Conservation (phyloP, 768 basidiomycete genomes). For the Boletus tylopilopsis region DNA sequence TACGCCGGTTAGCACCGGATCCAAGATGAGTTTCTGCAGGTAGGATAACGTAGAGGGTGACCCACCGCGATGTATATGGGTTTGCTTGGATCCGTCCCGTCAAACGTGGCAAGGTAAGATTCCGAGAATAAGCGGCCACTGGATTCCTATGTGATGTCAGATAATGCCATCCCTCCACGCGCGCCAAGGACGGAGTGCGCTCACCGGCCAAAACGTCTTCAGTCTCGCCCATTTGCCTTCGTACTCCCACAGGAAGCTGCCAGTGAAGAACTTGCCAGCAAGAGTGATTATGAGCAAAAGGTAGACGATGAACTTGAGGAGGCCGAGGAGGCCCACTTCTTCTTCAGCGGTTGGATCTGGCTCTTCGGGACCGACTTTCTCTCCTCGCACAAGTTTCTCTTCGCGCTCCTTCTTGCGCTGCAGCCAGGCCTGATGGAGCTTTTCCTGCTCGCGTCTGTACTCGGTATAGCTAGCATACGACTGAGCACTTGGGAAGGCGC, state of each 20-base stretch:
- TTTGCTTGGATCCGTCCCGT: constrained; percentile 59
- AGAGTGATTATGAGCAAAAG: constrained; percentile 50
- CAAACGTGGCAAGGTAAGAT: constrained; percentile 55
- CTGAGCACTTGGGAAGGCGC: constrained; percentile 1
- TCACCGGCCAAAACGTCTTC: constrained; percentile 65
- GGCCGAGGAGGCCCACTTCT: constrained; percentile 60
- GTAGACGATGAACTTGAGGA: constrained; percentile 68
- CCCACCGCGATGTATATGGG: constrained; percentile 86
- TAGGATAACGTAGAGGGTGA: constrained; percentile 9
- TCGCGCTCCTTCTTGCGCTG: constrained; percentile 69
- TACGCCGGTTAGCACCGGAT: constrained; percentile 8
- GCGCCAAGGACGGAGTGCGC: background rate
- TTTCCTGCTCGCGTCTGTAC: constrained; percentile 60
- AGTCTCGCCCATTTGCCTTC: constrained; percentile 58
- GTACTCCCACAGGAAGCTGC: constrained; percentile 84
- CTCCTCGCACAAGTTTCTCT: constrained; percentile 69
- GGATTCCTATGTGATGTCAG: constrained; percentile 34
- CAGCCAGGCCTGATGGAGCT: constrained; percentile 59
- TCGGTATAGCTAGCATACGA: constrained; percentile 52
- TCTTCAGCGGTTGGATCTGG: constrained; percentile 66
- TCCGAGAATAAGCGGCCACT: constrained; percentile 76
- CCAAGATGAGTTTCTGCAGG: constrained; percentile 6
- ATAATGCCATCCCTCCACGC: background rate
- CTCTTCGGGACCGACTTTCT: constrained; percentile 68
- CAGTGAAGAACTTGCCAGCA: constrained; percentile 80